Base-by-base conservation (phyloP, 176 grass and related monocot genomes). In the Thalia dealbata region DNA sequence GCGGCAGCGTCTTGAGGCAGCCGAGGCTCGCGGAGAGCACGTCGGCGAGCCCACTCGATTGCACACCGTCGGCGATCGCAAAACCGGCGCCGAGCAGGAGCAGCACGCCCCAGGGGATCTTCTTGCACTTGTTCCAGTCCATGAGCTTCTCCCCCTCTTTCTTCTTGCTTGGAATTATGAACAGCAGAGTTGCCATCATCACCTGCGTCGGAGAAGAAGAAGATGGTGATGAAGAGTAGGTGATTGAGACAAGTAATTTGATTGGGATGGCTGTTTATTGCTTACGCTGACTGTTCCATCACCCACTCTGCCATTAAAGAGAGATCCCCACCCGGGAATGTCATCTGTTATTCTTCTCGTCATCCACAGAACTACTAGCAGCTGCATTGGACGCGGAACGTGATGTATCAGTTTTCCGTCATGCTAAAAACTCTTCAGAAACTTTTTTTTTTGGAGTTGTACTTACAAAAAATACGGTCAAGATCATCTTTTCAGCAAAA, bases 1-100 rank as follows among this genome's bases (percentile, higher is more conserved):
- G 52, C 3, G 82, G 78, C 3, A 87, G 73, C 12, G 67, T 54
- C 73, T 87, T 72, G 15, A 95, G 87, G 69, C 90, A 95, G 27
- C n/a, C 32, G 25, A 95, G 84, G 10, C 43, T 54, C 0, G 82
- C 55, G 0, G 87, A 83, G 25, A 90, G 74, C 30, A 89, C 79
- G 13, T 87, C 80, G 0, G 91, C 73, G 5, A 75, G 56, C 27
- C 73, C 73, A 18, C 73, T 75, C 56, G 73, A 75, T 41, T 35
- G 30, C 1, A 75, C 73, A 14, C 73, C 73, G 29, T 75, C 73
- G 19, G 73, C 73, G 19, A 75, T 75, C 10, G 73, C 52, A 14
- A 75, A 62, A 10, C 73, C 73, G 14, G 73, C 73, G 16, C 73
- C 73, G 15, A 75, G n/a, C 19, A 75, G 73, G 55, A 75, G 56